These are phyloP conservation scores for Toxicodendron radicans DNA, from an alignment of 345 rosid genomes.

Conservation along the genomic window DNA sequence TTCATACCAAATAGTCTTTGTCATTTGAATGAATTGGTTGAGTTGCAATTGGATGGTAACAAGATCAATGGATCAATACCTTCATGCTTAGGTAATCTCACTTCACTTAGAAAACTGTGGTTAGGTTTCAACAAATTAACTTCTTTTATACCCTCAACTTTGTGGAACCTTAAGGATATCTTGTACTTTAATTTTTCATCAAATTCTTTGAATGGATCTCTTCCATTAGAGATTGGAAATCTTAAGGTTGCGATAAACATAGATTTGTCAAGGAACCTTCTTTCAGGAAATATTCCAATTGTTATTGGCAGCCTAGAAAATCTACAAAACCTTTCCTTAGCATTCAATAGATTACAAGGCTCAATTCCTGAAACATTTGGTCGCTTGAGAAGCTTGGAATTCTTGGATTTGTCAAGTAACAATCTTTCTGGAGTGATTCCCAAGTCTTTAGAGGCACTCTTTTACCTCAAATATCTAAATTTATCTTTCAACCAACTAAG, in stretches of 20 bases:
- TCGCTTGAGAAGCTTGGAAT: slow-evolving; percentile 1
- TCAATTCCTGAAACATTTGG: slow-evolving; percentile 17
- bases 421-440: slow-evolving; percentile 15
- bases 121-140: not conserved
- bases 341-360: slow-evolving; percentile 7
- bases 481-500: slow-evolving; percentile 13
- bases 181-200: slow-evolving; percentile 4
- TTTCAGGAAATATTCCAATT: slow-evolving; percentile 11
- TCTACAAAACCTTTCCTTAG: not conserved
- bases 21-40: not conserved
- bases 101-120: slow-evolving; percentile 8
- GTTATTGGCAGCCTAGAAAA: not conserved
- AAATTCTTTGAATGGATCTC: slow-evolving; percentile 2
- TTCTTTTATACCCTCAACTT: slow-evolving; percentile 1
- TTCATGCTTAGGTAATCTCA: slow-evolving; percentile 5
- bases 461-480: not conserved
- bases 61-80: slow-evolving; percentile 2
- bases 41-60: not conserved
- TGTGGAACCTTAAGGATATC: slow-evolving; percentile 15
- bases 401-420: slow-evolving; percentile 19
- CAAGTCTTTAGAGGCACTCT: slow-evolving; percentile 15
- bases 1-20: too few species aligned
- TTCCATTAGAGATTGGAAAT: not conserved
- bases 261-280: slow-evolving; percentile 14
- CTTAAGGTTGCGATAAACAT: not conserved